Conservation (phyloP, 768 basidiomycete species). For the Pleurotus citrinopileatus region DNA sequence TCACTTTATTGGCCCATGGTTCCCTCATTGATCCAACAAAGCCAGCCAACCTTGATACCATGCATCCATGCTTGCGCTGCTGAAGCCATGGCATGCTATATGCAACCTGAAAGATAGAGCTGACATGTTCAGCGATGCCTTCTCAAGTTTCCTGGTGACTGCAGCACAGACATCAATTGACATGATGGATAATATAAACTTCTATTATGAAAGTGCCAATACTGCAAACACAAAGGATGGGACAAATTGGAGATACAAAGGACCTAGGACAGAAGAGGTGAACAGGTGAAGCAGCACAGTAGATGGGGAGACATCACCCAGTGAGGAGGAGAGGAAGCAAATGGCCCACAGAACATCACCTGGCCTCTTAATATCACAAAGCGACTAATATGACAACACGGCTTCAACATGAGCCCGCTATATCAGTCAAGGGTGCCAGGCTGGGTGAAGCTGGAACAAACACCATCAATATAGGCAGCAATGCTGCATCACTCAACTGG, state of each 20-base stretch:
- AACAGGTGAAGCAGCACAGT: slow-evolving; percentile 12
- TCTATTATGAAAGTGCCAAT: slow-evolving; percentile 4
- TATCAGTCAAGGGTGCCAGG: too few relatives aligned
- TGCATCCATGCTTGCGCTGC: slow-evolving; percentile 11
- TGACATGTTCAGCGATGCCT: slow-evolving; percentile 4
- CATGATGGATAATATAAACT: slow-evolving; percentile 8
- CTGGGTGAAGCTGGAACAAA: too few relatives aligned
- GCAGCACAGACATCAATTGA: neutral
- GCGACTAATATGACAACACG: neutral
- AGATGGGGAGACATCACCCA: slow-evolving; percentile 15
- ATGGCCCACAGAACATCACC: neutral
- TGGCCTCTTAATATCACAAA: too few relatives aligned
- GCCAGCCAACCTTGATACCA: slow-evolving; percentile 12
- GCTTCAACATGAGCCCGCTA: neutral
- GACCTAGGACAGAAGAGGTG: neutral
- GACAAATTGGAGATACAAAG: too few relatives aligned
- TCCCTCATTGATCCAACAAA: slow-evolving; percentile 13
- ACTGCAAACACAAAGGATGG: neutral
- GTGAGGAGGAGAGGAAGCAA: too few relatives aligned
- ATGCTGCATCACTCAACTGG: slow-evolving; percentile 14
- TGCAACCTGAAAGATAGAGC: neutral
- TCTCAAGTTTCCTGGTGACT: neutral
- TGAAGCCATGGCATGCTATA: slow-evolving; percentile 5
- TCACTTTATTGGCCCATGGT: slow-evolving; percentile 19
- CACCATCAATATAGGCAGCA: too few relatives aligned